phyloP scores from a whole-genome alignment of 345 rosid species.

The Pseudoturritis turrita region DNA sequence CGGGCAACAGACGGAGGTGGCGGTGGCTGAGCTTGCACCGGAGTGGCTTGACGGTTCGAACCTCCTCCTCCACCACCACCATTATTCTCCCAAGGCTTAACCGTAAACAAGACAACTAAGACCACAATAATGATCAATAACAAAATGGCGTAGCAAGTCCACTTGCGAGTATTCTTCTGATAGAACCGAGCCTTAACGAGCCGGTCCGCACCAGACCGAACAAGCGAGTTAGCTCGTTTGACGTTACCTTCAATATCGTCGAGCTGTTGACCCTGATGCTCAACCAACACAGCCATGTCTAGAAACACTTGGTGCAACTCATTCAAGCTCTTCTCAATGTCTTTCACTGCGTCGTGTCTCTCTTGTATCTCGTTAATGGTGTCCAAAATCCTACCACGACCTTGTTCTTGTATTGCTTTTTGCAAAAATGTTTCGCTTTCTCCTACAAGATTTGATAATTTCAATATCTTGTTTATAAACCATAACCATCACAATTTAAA shows the following conservation, averaged over 20 bases:
- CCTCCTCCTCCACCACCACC: conserved; percentile 24
- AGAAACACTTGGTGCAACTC: conserved; percentile 86
- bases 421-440: conserved; percentile 87
- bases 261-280: conserved; percentile 63
- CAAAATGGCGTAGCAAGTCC: conserved; percentile 66
- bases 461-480: not conserved
- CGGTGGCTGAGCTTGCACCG: conserved; percentile 27
- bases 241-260: conserved; percentile 73
- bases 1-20: conserved; percentile 14
- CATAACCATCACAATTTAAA: not conserved
- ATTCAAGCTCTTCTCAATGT: conserved; percentile 64
- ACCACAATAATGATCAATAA: conserved; percentile 59
- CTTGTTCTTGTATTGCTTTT: conserved; percentile 89
- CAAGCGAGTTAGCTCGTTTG: conserved; percentile 55
- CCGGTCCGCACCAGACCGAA: conserved; percentile 46
- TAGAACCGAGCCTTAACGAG: conserved; percentile 48
- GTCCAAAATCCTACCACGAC: conserved; percentile 69
- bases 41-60: conserved; percentile 4
- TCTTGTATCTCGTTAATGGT: conserved; percentile 78
- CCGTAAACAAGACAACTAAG: conserved; percentile 54
- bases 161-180: conserved; percentile 78
- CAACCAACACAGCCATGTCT: conserved; percentile 74
- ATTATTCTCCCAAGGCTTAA: conserved; percentile 62
- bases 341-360: conserved; percentile 85
- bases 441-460: conserved; percentile 36